These are phyloP conservation scores for Cyanidioschyzon merolae DNA, from an alignment of 23 red algal genomes.

Conservation along the genomic window DNA sequence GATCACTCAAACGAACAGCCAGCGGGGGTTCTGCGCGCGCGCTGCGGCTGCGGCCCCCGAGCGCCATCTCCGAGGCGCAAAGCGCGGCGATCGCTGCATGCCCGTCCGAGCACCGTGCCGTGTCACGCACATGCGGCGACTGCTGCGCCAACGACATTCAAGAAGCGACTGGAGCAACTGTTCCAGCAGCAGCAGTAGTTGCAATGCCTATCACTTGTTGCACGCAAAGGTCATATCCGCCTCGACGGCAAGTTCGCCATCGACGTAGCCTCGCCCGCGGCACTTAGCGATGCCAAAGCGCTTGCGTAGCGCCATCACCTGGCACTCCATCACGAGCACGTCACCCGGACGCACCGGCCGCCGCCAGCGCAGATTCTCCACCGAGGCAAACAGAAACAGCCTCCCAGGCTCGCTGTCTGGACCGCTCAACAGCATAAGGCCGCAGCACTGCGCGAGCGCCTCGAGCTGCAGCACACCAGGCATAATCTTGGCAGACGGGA, in stretches of 20 bases:
- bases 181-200: too few species aligned
- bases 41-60: too few species aligned
- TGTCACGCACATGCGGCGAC: too few species aligned
- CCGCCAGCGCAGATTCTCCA: conserved; percentile 69
- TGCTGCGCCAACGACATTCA: too few species aligned
- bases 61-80: too few species aligned
- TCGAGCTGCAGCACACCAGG: conserved; percentile 89
- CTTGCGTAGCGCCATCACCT: conserved; percentile 29
- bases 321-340: conserved; percentile 80
- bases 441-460: conserved; percentile 80
- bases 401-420: conserved; percentile 39
- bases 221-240: conserved; percentile 11
- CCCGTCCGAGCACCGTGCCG: too few species aligned
- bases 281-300: conserved; percentile 76
- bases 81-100: too few species aligned
- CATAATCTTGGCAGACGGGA: conserved; percentile 83
- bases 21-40: too few species aligned
- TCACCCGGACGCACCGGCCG: conserved; percentile 86
- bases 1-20: too few species aligned
- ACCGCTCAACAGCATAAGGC: conserved; percentile 78
- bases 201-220: background rate
- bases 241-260: conserved; percentile 6
- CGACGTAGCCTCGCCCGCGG: conserved; percentile 6
- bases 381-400: conserved; percentile 72
- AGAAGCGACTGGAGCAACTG: too few species aligned